phyloP scores from a whole-genome alignment of 345 rosid species.

The Pseudoturritis turrita region DNA sequence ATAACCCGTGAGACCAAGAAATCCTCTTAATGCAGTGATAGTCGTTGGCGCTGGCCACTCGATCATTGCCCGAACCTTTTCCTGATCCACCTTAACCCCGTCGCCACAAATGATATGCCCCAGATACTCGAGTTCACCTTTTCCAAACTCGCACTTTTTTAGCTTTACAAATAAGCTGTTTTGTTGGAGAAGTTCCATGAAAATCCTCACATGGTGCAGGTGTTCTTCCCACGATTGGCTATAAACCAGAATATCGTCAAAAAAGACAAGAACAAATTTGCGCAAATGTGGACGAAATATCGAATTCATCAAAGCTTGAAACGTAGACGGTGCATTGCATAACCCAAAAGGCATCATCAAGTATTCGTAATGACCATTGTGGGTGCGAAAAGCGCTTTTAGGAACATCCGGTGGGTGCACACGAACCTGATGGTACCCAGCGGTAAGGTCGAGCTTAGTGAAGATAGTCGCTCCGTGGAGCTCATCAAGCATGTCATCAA shows the following conservation, averaged over 20 bases:
- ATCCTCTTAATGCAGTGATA: too few species aligned
- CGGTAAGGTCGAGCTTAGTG: not conserved
- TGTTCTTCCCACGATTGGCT: too few species aligned
- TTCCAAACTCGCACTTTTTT: too few species aligned
- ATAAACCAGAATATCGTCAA: not conserved
- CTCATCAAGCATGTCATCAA: not conserved
- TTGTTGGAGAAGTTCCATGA: too few species aligned
- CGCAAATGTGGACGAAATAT: not conserved
- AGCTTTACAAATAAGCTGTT: too few species aligned
- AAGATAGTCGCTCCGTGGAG: not conserved
- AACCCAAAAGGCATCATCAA: not conserved
- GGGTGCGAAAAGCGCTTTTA: not conserved
- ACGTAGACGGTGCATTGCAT: not conserved
- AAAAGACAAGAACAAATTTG: not conserved
- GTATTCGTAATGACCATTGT: not conserved
- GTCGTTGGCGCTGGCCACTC: not conserved
- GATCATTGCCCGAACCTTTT: not conserved
- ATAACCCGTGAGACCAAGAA: too few species aligned
- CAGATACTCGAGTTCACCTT: too few species aligned
- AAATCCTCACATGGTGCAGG: too few species aligned
- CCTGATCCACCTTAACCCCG: not conserved
- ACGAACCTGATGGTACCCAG: not conserved
- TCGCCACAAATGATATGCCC: not conserved
- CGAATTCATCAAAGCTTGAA: not conserved
- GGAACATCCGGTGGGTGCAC: not conserved